Evolutionary conservation across 1,284 basidiomycete species (phyloP).

Genomic region (Irpex lacteus): DNA sequence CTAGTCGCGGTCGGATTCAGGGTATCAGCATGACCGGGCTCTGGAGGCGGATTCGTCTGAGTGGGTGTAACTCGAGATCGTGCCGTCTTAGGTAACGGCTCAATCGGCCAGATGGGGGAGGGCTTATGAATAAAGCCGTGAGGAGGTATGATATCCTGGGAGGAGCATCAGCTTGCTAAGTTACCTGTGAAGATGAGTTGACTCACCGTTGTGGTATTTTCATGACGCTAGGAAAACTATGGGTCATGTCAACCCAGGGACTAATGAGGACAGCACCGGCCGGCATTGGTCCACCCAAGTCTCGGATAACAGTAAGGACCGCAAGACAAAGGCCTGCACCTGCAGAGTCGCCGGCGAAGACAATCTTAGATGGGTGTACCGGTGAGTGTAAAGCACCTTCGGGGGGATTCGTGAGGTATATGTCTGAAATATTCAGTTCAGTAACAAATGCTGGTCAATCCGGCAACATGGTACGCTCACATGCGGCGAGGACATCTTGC

Average conservation of each 20-base stretch:
- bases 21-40: constrained; percentile 50
- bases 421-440: constrained; percentile 41
- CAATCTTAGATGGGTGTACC: constrained; percentile 70
- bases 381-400: constrained; percentile 64
- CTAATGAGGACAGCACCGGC: constrained; percentile 77
- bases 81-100: constrained; percentile 36
- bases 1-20: constrained; percentile 35
- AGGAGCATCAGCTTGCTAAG: constrained; percentile 13
- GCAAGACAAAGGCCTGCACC: constrained; percentile 75
- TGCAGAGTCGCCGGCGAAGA: constrained; percentile 84
- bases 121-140: constrained; percentile 62
- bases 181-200: constrained; percentile 24
- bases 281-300: constrained; percentile 70
- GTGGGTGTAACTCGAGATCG: constrained; percentile 36
- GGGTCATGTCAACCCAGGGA: constrained; percentile 84
- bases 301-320: constrained; percentile 72
- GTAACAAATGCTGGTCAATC: not conserved
- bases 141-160: constrained; percentile 61
- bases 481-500: constrained; percentile 78
- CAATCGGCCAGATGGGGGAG: constrained; percentile 53
- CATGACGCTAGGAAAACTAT: constrained; percentile 82
- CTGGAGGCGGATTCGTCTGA: constrained; percentile 41
- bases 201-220: constrained; percentile 60
- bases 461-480: constrained; percentile 31
- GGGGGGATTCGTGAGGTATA: constrained; percentile 81